Base-by-base conservation (phyloP, 371 early-diverging fungal genomes). In the Blastocladiella emersonii region DNA sequence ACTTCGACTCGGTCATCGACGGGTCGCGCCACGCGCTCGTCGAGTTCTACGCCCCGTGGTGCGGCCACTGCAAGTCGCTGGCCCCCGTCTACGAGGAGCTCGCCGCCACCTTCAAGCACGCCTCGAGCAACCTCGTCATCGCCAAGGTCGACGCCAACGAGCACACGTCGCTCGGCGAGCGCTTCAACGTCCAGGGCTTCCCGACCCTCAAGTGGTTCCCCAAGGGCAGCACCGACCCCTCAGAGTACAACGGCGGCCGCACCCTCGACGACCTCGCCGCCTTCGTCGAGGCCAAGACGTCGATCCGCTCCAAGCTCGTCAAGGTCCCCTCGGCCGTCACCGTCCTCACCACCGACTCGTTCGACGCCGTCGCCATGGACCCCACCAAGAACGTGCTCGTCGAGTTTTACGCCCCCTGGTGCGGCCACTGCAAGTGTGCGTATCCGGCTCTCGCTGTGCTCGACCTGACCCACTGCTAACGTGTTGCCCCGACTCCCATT, bases 161-260 rank as follows among this genome's bases (percentile, higher is more conserved):
- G 37, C 83, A 91, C 78, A 85, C 84, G 67, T 84, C 83, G 64
- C 76, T 87, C 57, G 93, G 92, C 57, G 66, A 66, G 60, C 73
- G 77, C 43, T 94, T 79, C 69, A 87, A 75, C 61, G 75, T 93
- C 61, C 72, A 76, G 66, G 89, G 93, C 10, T 95, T 88, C 79
- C 96, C 96, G 23, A 93, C 93, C 5, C 69, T 95, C 63, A 95
- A 93, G 72, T 91, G 90, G 88, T 93, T 94, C 81, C 85, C 89
- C 65, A 86, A 89, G 71, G 91, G 87, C 53, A 43, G 56, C 7
- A 76, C 77, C 51, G 69, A 64, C 27, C 88, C 90, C 48, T 87
- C 86, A 61, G 86, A 85, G 59, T 95, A 93, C 74, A 69, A 68
- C 45, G 83, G 85, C 57, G 93, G 90, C 41, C 91, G 94, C 64